phyloP scores from a whole-genome alignment of 164 flowering plant species.

The Nelumbo lutea region DNA sequence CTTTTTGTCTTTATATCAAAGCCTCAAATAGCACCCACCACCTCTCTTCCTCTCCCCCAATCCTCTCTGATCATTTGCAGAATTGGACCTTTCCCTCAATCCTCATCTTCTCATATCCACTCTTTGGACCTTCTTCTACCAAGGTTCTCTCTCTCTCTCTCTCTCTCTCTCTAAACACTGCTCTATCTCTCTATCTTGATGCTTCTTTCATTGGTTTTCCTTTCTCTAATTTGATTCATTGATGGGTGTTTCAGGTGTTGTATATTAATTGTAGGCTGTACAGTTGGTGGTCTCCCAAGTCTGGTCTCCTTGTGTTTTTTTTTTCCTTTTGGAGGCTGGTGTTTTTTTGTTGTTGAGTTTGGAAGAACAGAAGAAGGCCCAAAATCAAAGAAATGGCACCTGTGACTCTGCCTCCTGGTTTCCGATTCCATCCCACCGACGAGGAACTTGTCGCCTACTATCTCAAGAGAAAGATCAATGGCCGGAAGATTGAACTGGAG shows the following conservation, averaged over 20 bases:
- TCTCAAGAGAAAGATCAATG: constrained; percentile 32
- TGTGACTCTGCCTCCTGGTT: constrained; percentile 31
- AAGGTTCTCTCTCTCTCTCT: constrained; percentile 13
- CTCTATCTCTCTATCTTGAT: background rate
- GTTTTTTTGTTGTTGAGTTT: background rate
- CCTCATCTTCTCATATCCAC: background rate
- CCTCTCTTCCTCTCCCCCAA: constrained; percentile 1
- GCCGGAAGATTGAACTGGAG: constrained; percentile 28
- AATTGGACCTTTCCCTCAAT: no score
- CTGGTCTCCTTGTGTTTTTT: constrained; percentile 2
- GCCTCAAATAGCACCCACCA: background rate
- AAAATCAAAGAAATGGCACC: constrained; percentile 22
- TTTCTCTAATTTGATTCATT: background rate
- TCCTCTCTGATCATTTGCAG: background rate
- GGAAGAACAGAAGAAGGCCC: constrained; percentile 11
- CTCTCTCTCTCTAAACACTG: constrained; percentile 1
- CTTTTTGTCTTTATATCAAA: background rate
- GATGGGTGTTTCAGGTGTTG: constrained; percentile 18
- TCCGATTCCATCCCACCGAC: constrained; percentile 35
- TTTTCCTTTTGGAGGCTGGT: constrained; percentile 1
- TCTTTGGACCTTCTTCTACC: constrained; percentile 17
- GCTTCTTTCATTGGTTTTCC: background rate
- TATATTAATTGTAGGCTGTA: constrained; percentile 14
- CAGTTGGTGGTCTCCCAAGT: constrained; percentile 11
- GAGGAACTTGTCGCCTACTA: constrained; percentile 34